phyloP scores from a whole-genome alignment of 331 rosid species.

The Telfairia occidentalis region DNA sequence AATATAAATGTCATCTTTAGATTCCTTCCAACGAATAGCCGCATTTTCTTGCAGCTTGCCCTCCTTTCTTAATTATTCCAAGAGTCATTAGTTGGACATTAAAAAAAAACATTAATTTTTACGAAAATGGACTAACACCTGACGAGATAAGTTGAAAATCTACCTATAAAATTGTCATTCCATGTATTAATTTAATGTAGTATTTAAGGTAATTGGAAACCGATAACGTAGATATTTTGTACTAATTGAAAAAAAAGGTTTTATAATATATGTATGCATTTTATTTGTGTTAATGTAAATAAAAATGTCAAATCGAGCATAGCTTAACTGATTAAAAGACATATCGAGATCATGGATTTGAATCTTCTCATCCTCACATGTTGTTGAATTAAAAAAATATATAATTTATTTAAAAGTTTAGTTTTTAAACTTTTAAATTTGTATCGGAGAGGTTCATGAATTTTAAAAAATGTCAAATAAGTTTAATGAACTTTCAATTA shows the following conservation, averaged over 20 bases:
- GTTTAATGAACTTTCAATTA: too few relatives aligned
- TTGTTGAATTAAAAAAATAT: too few relatives aligned
- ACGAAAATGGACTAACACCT: neutral
- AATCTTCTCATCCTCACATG: too few relatives aligned
- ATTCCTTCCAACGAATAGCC: slow-evolving; percentile 12
- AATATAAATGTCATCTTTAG: neutral
- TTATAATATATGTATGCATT: neutral
- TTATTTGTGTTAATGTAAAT: too few relatives aligned
- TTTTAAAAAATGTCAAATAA: too few relatives aligned
- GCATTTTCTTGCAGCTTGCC: neutral
- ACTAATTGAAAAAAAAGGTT: neutral
- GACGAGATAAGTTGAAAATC: neutral
- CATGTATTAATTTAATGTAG: neutral
- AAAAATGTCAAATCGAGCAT: too few relatives aligned
- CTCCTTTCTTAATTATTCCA: slow-evolving; percentile 1
- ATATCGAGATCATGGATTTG: too few relatives aligned
- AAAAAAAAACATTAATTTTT: neutral
- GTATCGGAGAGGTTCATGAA: too few relatives aligned
- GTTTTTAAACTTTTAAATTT: too few relatives aligned
- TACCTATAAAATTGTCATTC: neutral
- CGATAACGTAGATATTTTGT: neutral
- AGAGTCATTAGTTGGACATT: neutral
- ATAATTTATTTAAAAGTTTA: too few relatives aligned
- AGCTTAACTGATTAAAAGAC: too few relatives aligned
- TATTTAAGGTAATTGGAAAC: neutral